A percentile compares a stretch with the other conserved stretches of the same genome.
Evolutionary conservation across 371 early-diverging fungal genomes (phyloP).

Genomic region (Nematocida displodere): DNA sequence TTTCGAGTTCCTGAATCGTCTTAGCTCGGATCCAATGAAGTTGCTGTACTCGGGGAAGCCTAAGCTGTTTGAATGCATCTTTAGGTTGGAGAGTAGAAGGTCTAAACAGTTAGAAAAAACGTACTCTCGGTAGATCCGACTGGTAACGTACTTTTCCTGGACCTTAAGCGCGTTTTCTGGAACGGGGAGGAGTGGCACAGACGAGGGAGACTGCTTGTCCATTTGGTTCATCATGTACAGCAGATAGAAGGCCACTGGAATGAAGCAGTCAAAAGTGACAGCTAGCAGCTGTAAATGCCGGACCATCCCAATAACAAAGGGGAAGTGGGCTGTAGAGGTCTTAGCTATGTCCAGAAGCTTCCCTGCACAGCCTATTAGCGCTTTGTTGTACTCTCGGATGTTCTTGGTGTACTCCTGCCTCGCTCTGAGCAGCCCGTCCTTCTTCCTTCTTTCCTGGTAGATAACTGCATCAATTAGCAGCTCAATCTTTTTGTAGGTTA

Average conservation of each 20-base stretch:
- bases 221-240: slow-evolving; percentile 39
- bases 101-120: slow-evolving; percentile 20
- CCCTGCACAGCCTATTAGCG: neutral
- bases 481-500: neutral
- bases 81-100: neutral
- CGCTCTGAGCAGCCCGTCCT: neutral
- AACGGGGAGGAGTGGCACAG: slow-evolving; percentile 14
- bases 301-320: slow-evolving; percentile 7
- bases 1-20: slow-evolving; percentile 23
- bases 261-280: neutral
- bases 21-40: slow-evolving; percentile 10
- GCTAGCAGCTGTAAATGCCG: neutral
- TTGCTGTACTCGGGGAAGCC: slow-evolving; percentile 32
- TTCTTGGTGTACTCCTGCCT: slow-evolving; percentile 1
- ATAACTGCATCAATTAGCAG: neutral
- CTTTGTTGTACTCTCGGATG: neutral
- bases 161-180: slow-evolving; percentile 17
- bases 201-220: neutral
- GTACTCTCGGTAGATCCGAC: slow-evolving; percentile 17
- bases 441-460: slow-evolving; percentile 12
- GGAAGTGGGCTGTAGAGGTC: slow-evolving; percentile 3
- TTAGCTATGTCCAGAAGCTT: slow-evolving; percentile 7
- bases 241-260: slow-evolving; percentile 31
- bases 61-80: neutral
- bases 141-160: slow-evolving; percentile 19